phyloP scores from a whole-genome alignment of 495 filamentous ascomycete species.

The Chaetomium fimeti region DNA sequence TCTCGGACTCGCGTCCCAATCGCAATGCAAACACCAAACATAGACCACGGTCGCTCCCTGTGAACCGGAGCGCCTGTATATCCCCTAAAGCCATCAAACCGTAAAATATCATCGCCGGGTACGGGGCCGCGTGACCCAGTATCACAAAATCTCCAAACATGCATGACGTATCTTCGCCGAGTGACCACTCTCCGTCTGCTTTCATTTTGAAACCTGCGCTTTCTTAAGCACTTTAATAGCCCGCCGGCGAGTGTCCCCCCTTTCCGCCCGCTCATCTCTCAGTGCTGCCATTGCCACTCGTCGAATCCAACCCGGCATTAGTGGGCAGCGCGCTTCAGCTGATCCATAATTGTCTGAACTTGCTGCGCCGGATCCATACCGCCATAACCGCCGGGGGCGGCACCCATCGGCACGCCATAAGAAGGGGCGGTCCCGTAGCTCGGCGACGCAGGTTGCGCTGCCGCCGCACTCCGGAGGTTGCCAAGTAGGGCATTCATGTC shows the following conservation, averaged over 20 bases:
- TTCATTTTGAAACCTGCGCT: too few species aligned
- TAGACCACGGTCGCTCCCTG: too few species aligned
- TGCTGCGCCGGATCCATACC: conserved; percentile 28
- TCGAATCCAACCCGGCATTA: neutral
- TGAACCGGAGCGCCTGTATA: neutral
- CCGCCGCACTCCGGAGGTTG: conserved; percentile 24
- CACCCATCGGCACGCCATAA: neutral
- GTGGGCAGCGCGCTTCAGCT: conserved; percentile 28
- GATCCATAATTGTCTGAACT: conserved; percentile 33
- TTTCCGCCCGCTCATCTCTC: too few species aligned
- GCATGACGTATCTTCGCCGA: too few species aligned
- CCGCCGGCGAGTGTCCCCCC: too few species aligned
- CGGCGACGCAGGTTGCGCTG: conserved; percentile 20
- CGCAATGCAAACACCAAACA: neutral
- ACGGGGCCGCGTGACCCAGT: too few species aligned
- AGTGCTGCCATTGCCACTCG: too few species aligned
- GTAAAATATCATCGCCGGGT: neutral
- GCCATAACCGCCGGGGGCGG: conserved; percentile 19
- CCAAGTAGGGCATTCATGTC: conserved; percentile 36
- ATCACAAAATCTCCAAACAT: too few species aligned
- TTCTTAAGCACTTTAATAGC: too few species aligned
- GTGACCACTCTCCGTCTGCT: too few species aligned
- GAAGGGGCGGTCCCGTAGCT: conserved; percentile 23
- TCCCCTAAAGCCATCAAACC: neutral
- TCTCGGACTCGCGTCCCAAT: neutral